phyloP scores from a whole-genome alignment of 495 filamentous ascomycete species.

The Penicillium manginii region DNA sequence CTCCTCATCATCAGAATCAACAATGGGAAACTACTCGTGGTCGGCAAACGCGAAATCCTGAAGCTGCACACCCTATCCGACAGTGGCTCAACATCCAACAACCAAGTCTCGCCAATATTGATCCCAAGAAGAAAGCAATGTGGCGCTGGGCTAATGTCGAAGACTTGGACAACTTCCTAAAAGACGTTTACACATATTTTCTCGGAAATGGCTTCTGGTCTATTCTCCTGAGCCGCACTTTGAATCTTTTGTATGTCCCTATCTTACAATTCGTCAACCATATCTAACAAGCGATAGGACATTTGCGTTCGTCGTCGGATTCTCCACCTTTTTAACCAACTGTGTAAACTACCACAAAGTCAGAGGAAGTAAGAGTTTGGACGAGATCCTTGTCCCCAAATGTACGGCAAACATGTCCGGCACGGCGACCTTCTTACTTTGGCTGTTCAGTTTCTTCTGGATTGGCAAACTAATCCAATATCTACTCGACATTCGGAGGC shows the following conservation, averaged over 20 bases:
- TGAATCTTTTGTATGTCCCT: conserved; percentile 73
- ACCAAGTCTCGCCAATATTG: conserved; percentile 53
- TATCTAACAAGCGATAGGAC: conserved; percentile 46
- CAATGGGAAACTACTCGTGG: conserved; percentile 66
- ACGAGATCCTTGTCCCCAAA: conserved; percentile 76
- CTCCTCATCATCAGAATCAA: conserved; percentile 53
- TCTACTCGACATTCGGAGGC: conserved; percentile 71
- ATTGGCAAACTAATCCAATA: conserved; percentile 77
- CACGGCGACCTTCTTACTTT: conserved; percentile 75
- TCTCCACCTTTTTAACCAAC: conserved; percentile 82
- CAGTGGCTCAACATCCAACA: conserved; percentile 40
- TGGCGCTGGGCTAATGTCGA: conserved; percentile 95
- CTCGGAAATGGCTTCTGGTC: conserved; percentile 86
- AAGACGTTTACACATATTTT: conserved; percentile 91
- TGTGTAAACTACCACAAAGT: conserved; percentile 84
- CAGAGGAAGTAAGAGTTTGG: conserved; percentile 71
- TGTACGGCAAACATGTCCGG: conserved; percentile 89
- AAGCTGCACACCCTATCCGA: conserved; percentile 27
- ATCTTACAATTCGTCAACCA: not conserved
- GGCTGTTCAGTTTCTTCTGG: conserved; percentile 88
- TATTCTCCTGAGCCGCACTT: conserved; percentile 69
- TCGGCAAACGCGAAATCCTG: conserved; percentile 55
- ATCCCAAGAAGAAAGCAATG: conserved; percentile 82
- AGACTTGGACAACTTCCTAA: conserved; percentile 88
- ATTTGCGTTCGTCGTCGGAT: conserved; percentile 78